Evolutionary conservation across 441 rosid genomes (phyloP).

Genomic region (Erodium texanum): DNA sequence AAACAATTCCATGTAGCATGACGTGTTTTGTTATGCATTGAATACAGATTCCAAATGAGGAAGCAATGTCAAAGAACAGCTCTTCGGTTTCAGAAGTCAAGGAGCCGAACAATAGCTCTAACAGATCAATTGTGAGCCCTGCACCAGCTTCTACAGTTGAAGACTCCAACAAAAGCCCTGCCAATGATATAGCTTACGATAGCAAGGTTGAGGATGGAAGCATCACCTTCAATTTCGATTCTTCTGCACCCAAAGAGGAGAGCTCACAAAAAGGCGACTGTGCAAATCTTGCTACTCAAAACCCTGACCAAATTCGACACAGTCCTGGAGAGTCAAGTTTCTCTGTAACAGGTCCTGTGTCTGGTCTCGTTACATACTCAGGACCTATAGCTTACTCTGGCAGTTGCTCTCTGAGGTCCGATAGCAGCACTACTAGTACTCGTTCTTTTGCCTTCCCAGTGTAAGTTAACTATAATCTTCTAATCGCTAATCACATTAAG

Average conservation of each 20-base stretch:
- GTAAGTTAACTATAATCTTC: not conserved
- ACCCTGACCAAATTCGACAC: not conserved
- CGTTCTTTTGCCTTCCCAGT: conserved; percentile 3
- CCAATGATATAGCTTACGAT: not conserved
- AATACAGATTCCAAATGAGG: not conserved
- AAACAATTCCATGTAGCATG: not conserved
- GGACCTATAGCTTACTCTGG: conserved; percentile 17
- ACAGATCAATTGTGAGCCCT: not conserved
- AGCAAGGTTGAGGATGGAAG: conserved; percentile 14
- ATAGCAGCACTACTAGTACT: conserved; percentile 17
- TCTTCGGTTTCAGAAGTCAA: not conserved
- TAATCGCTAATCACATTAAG: not conserved
- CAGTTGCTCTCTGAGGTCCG: conserved; percentile 17
- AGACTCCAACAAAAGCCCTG: not conserved
- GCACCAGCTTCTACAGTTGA: not conserved
- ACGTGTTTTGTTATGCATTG: not conserved
- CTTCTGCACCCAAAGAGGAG: conserved; percentile 2
- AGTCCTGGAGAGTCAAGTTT: conserved; percentile 16
- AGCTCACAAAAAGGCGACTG: not conserved
- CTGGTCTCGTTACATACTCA: conserved; percentile 2
- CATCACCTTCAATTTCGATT: conserved; percentile 6
- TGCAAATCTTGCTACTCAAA: not conserved
- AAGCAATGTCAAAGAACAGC: not conserved
- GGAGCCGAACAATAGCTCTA: not conserved
- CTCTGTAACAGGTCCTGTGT: conserved; percentile 13